Percentiles rank a stretch among this genome's conserved stretches.
These are phyloP conservation scores for Effrenium voratum DNA, from an alignment of 73 alveolate species.

Conservation along the genomic window DNA sequence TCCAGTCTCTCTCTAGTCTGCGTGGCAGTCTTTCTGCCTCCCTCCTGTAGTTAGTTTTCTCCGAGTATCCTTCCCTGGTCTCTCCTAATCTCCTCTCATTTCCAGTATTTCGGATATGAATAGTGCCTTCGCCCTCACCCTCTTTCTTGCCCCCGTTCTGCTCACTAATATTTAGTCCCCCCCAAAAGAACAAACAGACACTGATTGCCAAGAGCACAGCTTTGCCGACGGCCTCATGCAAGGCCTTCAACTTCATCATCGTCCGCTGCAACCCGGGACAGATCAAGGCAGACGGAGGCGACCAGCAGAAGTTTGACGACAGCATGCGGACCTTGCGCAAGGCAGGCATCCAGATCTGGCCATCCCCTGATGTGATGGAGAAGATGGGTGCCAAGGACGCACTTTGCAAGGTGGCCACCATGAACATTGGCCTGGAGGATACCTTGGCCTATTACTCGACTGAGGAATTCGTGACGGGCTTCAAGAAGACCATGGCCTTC, in stretches of 20 bases:
- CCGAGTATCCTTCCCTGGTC: too few species aligned
- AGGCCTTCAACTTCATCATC: neutral
- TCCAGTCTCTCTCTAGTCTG: too few species aligned
- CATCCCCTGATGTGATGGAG: constrained; percentile 47
- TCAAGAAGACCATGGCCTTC: constrained; percentile 59
- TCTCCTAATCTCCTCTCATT: too few species aligned
- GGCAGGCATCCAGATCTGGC: constrained; percentile 37
- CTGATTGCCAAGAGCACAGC: too few species aligned
- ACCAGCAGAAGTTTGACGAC: constrained; percentile 50
- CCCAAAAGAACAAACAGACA: too few species aligned
- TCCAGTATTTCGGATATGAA: too few species aligned
- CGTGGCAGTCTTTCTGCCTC: too few species aligned
- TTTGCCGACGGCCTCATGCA: too few species aligned
- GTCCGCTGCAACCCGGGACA: constrained; percentile 28
- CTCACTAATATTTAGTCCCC: too few species aligned
- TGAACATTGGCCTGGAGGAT: constrained; percentile 67
- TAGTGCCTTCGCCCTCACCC: too few species aligned
- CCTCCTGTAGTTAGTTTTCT: too few species aligned
- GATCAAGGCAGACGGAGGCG: constrained; percentile 20
- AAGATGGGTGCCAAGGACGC: constrained; percentile 73
- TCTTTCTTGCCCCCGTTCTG: too few species aligned
- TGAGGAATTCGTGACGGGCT: constrained; percentile 19
- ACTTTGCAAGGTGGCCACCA: constrained; percentile 53
- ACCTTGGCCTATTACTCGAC: constrained; percentile 61
- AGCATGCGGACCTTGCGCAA: constrained; percentile 63